Evolutionary conservation across 2,329 filamentous ascomycete species (phyloP), one percentile per base, ranked within the genome.

Genomic region (Ophiognomonia clavigignenti-juglandacearum): DNA sequence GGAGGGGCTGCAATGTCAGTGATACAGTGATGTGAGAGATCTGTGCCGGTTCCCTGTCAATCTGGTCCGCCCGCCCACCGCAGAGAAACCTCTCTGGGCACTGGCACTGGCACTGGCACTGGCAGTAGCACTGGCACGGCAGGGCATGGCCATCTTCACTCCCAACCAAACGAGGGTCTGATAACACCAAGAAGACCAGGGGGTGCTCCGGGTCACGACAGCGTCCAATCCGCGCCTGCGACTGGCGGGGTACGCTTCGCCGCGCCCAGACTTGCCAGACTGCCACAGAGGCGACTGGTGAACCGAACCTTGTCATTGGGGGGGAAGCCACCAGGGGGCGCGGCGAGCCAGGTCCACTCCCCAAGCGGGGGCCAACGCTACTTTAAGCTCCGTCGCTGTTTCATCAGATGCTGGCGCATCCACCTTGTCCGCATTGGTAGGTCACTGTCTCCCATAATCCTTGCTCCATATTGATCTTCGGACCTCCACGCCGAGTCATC

Each of bases 11-110:
- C 54, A 56, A 54, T 56, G 56, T 50, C 58, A 61, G 61, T 65
- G 65, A 67, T 60, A 67, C 66, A 66, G 57, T 58, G 60, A 47
- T 64, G 41, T 18, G 31, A 43, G 41, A 43, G 41, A 43, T 64
- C 64, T 66, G 59, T 60, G 63, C n/a, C n/a, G n/a, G n/a, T n/a
- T n/a, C n/a, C n/a, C n/a, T n/a, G n/a, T n/a, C n/a, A n/a, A n/a
- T n/a, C n/a, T n/a, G n/a, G n/a, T n/a, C n/a, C n/a, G n/a, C n/a
- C n/a, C n/a, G n/a, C n/a, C n/a, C n/a, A n/a, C n/a, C n/a, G n/a
- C n/a, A n/a, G n/a, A n/a, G 23, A 22, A 29, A 40, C n/a, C 24
- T 47, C 35, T 46, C 47, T 45, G 36, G 34, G 19, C 35, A 26
- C n/a, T n/a, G n/a, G n/a, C n/a, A n/a, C n/a, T n/a, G n/a, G n/a